Conservation (phyloP, 2,329 filamentous ascomycete genomes). For the Colletotrichum higginsianum region DNA sequence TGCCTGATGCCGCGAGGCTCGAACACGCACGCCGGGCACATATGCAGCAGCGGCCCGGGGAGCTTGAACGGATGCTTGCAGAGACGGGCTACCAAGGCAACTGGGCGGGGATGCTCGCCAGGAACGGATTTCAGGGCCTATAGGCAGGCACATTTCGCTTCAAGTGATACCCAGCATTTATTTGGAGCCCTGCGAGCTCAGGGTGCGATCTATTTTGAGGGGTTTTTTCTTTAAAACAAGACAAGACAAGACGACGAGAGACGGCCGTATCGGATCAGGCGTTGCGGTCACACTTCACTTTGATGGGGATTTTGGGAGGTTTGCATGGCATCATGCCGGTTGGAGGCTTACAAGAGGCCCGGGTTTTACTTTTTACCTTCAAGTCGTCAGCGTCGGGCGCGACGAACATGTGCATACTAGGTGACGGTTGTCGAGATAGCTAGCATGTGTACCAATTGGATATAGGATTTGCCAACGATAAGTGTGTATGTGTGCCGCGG, state of each 20-base stretch:
- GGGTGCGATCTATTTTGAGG: constrained; percentile 36
- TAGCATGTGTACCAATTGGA: constrained; percentile 29
- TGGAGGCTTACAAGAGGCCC: constrained; percentile 2
- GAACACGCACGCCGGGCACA: constrained; percentile 41
- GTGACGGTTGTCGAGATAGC: constrained; percentile 23
- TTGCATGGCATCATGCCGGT: constrained; percentile 8
- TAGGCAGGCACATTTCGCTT: constrained; percentile 39
- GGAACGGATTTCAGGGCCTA: constrained; percentile 41
- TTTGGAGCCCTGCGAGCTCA: constrained; percentile 41
- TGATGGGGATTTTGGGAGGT: constrained; percentile 16
- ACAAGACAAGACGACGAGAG: constrained; percentile 1
- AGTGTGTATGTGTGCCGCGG: not conserved
- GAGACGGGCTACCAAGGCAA: constrained; percentile 42
- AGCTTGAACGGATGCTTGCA: constrained; percentile 43
- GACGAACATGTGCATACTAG: constrained; percentile 26
- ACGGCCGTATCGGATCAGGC: constrained; percentile 21
- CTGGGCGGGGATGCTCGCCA: constrained; percentile 43
- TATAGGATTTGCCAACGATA: constrained; percentile 10
- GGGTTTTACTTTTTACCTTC: not conserved
- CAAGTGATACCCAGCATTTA: constrained; percentile 42
- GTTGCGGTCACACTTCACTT: constrained; percentile 32
- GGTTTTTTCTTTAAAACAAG: not conserved
- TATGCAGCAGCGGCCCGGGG: constrained; percentile 42
- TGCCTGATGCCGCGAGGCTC: constrained; percentile 39
- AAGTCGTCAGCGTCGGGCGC: not conserved